Evolutionary conservation across 169 alveolate genomes (phyloP).

Genomic region (Plasmodium vivax): DNA sequence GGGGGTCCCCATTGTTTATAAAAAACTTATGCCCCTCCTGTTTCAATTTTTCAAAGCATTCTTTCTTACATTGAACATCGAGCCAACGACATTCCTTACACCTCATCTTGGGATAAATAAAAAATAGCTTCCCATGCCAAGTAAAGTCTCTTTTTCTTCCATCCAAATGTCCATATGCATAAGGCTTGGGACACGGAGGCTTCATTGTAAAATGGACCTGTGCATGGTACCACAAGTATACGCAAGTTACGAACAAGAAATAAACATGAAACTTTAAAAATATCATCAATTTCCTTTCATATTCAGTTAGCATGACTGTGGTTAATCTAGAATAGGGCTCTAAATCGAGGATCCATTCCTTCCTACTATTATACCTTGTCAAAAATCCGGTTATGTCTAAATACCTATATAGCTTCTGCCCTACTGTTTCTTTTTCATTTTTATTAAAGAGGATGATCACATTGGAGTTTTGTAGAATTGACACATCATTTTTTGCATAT

Average conservation of each 20-base stretch:
- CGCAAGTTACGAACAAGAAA: slow-evolving; percentile 59
- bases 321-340: slow-evolving; percentile 76
- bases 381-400: slow-evolving; percentile 81
- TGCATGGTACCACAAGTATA: slow-evolving; percentile 73
- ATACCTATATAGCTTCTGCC: slow-evolving; percentile 80
- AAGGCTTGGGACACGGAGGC: slow-evolving; percentile 79
- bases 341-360: slow-evolving; percentile 80
- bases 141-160: slow-evolving; percentile 87
- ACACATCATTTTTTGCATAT: slow-evolving; percentile 17
- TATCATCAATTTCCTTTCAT: slow-evolving; percentile 78
- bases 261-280: slow-evolving; percentile 76
- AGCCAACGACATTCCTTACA: slow-evolving; percentile 90
- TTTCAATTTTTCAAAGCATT: slow-evolving; percentile 84
- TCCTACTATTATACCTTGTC: slow-evolving; percentile 79
- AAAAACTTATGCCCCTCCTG: slow-evolving; percentile 85
- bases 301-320: slow-evolving; percentile 77
- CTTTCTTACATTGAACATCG: slow-evolving; percentile 87
- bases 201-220: slow-evolving; percentile 78
- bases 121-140: slow-evolving; percentile 87
- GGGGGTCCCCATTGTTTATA: slow-evolving; percentile 85
- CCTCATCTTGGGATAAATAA: slow-evolving; percentile 87
- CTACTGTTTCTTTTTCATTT: slow-evolving; percentile 65
- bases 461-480: slow-evolving; percentile 52
- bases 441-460: slow-evolving; percentile 49
- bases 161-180: slow-evolving; percentile 78